Percentiles rank a stretch among this genome's conserved stretches.
Conservation (phyloP, 1,284 basidiomycete species). For the Rhizoctonia solani region DNA sequence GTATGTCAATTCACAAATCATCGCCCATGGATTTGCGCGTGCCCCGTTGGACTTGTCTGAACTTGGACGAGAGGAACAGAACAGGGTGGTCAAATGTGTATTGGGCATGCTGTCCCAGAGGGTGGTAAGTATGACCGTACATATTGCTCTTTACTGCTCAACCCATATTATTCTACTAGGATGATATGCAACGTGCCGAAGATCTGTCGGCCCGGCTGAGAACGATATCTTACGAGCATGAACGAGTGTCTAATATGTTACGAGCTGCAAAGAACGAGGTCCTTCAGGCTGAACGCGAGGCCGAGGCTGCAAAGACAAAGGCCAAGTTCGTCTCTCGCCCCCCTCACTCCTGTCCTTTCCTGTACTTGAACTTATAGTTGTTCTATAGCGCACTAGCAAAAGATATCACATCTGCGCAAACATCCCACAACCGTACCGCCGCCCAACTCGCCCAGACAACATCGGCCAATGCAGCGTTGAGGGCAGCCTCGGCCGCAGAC, state of each 20-base stretch:
- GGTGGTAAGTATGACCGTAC: slow-evolving; percentile 60
- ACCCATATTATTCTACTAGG: slow-evolving; percentile 49
- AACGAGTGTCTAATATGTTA: slow-evolving; percentile 70
- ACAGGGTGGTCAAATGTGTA: slow-evolving; percentile 73
- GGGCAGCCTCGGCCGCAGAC: slow-evolving; percentile 6
- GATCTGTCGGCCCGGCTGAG: slow-evolving; percentile 73
- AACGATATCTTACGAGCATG: slow-evolving; percentile 81
- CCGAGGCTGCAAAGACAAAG: slow-evolving; percentile 70
- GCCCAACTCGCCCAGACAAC: slow-evolving; percentile 25
- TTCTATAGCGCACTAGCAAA: slow-evolving; percentile 30
- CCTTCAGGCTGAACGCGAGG: slow-evolving; percentile 74
- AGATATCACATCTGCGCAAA: slow-evolving; percentile 49
- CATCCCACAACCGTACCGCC: slow-evolving; percentile 35
- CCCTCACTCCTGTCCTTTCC: background rate
- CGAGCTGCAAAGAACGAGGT: slow-evolving; percentile 58
- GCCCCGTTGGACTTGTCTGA: slow-evolving; percentile 58
- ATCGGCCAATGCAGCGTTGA: slow-evolving; percentile 4
- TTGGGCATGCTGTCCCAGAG: slow-evolving; percentile 78
- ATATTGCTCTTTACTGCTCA: background rate
- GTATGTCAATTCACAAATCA: slow-evolving; percentile 75
- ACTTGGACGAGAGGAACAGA: slow-evolving; percentile 65
- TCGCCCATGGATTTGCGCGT: slow-evolving; percentile 76
- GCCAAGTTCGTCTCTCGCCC: slow-evolving; percentile 66
- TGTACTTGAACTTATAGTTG: background rate
- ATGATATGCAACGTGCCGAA: slow-evolving; percentile 81